Evolutionary conservation across 306 rosid genomes (phyloP), one percentile per base, ranked within the genome.

Genomic region (Senna siamea): DNA sequence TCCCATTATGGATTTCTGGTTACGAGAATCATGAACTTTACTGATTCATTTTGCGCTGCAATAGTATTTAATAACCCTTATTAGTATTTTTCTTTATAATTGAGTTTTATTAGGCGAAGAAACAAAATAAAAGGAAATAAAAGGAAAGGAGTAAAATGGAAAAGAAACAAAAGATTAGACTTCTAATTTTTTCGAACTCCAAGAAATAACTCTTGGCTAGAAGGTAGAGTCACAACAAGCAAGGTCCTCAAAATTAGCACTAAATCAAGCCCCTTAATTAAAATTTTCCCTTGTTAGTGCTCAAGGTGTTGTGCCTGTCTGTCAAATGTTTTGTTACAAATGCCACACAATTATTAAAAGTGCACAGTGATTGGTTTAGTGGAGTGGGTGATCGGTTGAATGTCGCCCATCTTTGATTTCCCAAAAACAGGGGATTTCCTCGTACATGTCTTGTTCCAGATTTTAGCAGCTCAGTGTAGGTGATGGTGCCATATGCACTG

Each of bases 291-390:
- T 76, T 52, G 81, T 69, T 80, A 93, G 93, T 91, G 98, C 92
- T 85, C 35, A 76, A 75, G 90, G 92, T 86, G 96, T 87, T 87
- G 96, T 88, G 82, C 69, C 79, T 89, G 96, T 87, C 96, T 89
- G 89, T 80, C 86, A 85, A 86, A 68, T 76, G 80, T 17, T 79
- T 73, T 66, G 78, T 72, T 76, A 73, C 72, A n/a, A n/a, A n/a
- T n/a, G n/a, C n/a, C n/a, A 79, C 80, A 79, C 46, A 78, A 81
- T 85, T 80, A 83, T 73, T 84, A 18, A 68, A 50, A 81, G 71
- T 78, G 65, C 55, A 18, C 54, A 70, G 69, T 74, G 63, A 63
- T 72, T 67, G 53, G 74, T 56, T 72, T 81, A 88, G 96, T 91
- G 97, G 98, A 88, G 92, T 84, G 73, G 96, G 86, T 90, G 95